Evolutionary conservation across 768 basidiomycete species (phyloP).

Genomic region (Chalciporus pseudorubinellus): DNA sequence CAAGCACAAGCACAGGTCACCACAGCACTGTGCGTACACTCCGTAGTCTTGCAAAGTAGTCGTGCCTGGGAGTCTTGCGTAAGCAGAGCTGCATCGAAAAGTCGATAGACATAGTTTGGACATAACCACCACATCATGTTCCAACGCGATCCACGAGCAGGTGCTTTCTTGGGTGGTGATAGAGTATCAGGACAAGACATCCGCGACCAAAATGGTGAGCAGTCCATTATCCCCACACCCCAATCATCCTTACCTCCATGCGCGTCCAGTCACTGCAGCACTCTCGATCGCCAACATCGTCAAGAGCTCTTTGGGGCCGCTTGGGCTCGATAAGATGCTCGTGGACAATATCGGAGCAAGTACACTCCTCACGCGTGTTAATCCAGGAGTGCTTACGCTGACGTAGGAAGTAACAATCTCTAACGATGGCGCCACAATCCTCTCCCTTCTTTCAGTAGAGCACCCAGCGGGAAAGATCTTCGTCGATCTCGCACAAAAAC

Average conservation of each 20-base stretch:
- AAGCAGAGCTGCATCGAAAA: constrained; percentile 9
- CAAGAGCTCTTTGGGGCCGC: constrained; percentile 92
- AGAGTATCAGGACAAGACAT: constrained; percentile 94
- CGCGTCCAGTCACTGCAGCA: constrained; percentile 78
- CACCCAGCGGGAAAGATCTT: constrained; percentile 97
- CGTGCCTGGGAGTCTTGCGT: constrained; percentile 16
- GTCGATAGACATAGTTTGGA: no score
- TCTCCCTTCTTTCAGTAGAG: constrained; percentile 88
- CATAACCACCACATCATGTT: constrained; percentile 52
- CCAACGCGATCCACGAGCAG: constrained; percentile 88
- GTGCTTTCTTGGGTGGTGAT: constrained; percentile 92
- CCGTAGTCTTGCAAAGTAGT: no score
- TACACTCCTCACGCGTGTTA: constrained; percentile 2
- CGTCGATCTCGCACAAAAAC: constrained; percentile 97
- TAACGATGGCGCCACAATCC: constrained; percentile 99
- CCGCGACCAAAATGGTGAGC: constrained; percentile 90
- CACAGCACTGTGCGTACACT: no score
- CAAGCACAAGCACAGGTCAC: no score
- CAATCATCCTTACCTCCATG: neutral
- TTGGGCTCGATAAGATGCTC: constrained; percentile 96
- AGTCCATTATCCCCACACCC: neutral
- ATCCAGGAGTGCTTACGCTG: constrained; percentile 10
- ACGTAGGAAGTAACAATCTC: constrained; percentile 96
- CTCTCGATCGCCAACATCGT: constrained; percentile 97
- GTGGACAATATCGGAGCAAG: constrained; percentile 96